Base-by-base conservation (phyloP, 2,329 filamentous ascomycete genomes). In the Fusarium globosum region DNA sequence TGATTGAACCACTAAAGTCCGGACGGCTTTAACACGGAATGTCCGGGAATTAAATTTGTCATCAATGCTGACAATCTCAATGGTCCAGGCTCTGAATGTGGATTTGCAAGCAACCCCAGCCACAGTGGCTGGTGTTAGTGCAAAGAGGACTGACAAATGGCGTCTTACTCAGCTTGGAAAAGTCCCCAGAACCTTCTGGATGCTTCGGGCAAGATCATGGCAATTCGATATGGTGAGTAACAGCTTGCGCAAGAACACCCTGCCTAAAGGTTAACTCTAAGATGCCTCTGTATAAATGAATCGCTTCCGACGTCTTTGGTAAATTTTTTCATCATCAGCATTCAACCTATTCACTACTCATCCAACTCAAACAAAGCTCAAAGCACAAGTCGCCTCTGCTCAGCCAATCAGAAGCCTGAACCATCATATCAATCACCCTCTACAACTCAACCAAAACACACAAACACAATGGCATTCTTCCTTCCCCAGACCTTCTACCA, bases 401-500 rank as follows among this genome's bases (percentile, higher is more conserved):
- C 36, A 65, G 15, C 61, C 49, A 65, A 55, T 55, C 60, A 33
- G 18, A 61, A 43, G 14, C 26, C 15, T 6, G 8, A 41, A 20
- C 16, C 20, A 46, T 30, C 2, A 35, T 41, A 38, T 28, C 39
- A 41, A n/a, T 3, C 4, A 46, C n/a, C 35, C 21, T 38, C 35
- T 7, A 57, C 26, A 39, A 14, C 6, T 35, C 30, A 15, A 59
- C 11, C 8, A 51, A 41, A 61, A 18, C 62, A 67, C 21, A 61
- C 7, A 2, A 52, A 26, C 28, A 67, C 21, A 67, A 67, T 67
- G 65, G 65, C 65, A 36, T 67, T 67, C 65, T 69, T 69, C n/a
- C 38, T 69, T 53, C 66, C 66, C 65, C 66, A 52, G 21, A 69
- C 66, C 1, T 51, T 55, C 43, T 69, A 52, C 58, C 58, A 69